These are phyloP conservation scores for Marasmius fiardii DNA, from an alignment of 1,284 basidiomycete genomes.

Conservation along the genomic window DNA sequence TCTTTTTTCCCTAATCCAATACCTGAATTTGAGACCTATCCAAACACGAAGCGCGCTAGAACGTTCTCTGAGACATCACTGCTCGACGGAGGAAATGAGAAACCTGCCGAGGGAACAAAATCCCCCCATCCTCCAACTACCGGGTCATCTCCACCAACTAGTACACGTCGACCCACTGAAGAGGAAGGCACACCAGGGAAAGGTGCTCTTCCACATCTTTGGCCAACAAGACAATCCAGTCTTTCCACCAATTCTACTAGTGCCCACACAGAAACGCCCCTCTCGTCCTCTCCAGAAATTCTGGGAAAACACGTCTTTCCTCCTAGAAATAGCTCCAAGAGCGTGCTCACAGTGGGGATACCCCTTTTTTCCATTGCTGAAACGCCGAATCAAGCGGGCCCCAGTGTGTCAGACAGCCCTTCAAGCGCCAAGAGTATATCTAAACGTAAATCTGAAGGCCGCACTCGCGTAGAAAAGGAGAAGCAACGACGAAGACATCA, in stretches of 20 bases:
- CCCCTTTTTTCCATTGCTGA: background rate
- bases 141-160: background rate
- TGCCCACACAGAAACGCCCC: background rate
- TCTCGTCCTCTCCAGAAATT: background rate
- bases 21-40: background rate
- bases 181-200: background rate
- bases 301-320: background rate
- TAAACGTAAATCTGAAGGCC: conserved; percentile 7
- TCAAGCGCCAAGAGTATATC: background rate
- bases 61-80: background rate
- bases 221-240: background rate
- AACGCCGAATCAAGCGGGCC: background rate
- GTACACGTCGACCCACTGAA: background rate
- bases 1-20: conserved; percentile 10
- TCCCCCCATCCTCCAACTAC: background rate
- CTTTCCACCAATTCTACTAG: background rate
- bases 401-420: background rate
- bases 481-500: conserved; percentile 5
- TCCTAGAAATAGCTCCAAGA: background rate
- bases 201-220: background rate
- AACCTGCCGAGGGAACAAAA: background rate
- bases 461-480: conserved; percentile 8
- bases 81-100: background rate
- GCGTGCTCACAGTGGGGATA: background rate
- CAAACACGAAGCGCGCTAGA: background rate